Evolutionary conservation across 139 green algal genomes (phyloP), one percentile per base, ranked within the genome.

Genomic region (Deuterostichococcus epilithicus): DNA sequence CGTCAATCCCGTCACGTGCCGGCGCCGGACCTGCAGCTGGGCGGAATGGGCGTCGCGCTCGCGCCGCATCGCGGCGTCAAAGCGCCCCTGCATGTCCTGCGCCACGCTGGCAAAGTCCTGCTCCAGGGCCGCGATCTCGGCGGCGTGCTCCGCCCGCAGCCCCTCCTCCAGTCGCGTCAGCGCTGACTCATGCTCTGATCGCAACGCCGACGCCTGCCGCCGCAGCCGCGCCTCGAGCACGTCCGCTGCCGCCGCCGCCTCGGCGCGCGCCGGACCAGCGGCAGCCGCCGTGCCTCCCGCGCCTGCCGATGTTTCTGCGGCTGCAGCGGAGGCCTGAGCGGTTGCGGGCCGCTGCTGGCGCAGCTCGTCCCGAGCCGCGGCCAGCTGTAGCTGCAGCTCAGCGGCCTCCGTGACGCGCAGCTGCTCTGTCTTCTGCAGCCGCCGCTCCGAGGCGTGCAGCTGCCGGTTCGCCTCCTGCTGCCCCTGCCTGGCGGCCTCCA

Each of bases 291-390:
- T n/a, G n/a, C n/a, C n/a, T n/a, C n/a, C n/a, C n/a, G n/a, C n/a
- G n/a, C n/a, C n/a, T n/a, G n/a, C n/a, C n/a, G n/a, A n/a, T n/a
- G n/a, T n/a, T n/a, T n/a, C n/a, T n/a, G n/a, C 20, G 52, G 52
- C 52, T n/a, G 8, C 52, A 28, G 18, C 10, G 8, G 42, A 23
- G 13, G 42, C 42, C 8, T 13, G 42, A 13, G 42, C 42, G 13
- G 8, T 52, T 8, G 42, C 42, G 13, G 10, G 10, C 42, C 8
- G 10, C 10, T 52, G 42, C 42, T 13, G 42, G 8, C 10, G 13
- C 52, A 70, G 72, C 47, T 76, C 42, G 26, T 70, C 72, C 25
- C 45, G 45, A 22, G 72, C 72, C 5, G 72, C 72, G 35, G 47
- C 47, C 15, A 70, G 72, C 42, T 70, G 52, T 45, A 45, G 36